Conservation (phyloP, 192 early-diverging fungal genomes). For the Coemansia sp. region DNA sequence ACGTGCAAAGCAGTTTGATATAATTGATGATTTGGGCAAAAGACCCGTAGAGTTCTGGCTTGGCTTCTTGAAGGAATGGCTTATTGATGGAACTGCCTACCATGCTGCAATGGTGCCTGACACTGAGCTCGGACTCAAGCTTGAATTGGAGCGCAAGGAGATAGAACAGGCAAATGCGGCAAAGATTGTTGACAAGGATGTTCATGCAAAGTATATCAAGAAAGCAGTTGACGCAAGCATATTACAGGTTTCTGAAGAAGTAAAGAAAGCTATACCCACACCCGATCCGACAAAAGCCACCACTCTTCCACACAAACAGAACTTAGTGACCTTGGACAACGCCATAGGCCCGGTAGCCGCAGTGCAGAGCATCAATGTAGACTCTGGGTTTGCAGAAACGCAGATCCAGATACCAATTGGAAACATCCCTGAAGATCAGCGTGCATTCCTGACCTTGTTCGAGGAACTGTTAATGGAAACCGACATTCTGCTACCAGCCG, state of each 20-base stretch:
- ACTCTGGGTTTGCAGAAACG: constrained; percentile 67
- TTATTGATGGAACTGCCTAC: constrained; percentile 26
- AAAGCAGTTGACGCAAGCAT: constrained; percentile 27
- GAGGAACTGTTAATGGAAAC: constrained; percentile 71
- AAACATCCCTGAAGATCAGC: constrained; percentile 60
- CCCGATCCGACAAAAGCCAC: constrained; percentile 31
- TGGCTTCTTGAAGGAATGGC: constrained; percentile 38
- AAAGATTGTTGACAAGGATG: constrained; percentile 25
- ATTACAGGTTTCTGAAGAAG: constrained; percentile 52
- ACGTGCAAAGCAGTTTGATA: constrained; percentile 30
- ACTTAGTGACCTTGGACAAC: not conserved
- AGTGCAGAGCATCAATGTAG: constrained; percentile 64
- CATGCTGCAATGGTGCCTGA: constrained; percentile 40
- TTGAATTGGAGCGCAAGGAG: constrained; percentile 33
- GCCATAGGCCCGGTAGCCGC: constrained; percentile 51
- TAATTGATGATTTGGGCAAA: constrained; percentile 21
- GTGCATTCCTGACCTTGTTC: constrained; percentile 72
- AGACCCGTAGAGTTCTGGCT: constrained; percentile 44
- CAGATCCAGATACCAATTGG: constrained; percentile 59
- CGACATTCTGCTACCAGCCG: constrained; percentile 56
- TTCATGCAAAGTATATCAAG: constrained; percentile 56
- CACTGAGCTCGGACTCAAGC: constrained; percentile 10
- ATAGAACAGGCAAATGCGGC: constrained; percentile 26
- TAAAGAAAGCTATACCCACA: constrained; percentile 59
- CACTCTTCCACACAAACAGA: constrained; percentile 19